phyloP scores from a whole-genome alignment of 805 yeast species.

The Saccharomycopsis fibuligera region DNA sequence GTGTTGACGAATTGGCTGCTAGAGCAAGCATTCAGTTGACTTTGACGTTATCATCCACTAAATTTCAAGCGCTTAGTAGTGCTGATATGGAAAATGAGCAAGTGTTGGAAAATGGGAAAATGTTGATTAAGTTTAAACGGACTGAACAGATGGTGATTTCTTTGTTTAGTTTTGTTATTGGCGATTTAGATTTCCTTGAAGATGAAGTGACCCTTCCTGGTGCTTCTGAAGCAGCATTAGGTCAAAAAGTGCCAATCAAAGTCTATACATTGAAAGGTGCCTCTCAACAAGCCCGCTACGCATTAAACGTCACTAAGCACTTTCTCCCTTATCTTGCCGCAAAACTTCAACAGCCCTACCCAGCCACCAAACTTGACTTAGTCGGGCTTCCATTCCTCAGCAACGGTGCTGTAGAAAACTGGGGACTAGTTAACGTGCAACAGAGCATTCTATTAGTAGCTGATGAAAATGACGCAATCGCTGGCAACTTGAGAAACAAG shows the following conservation, averaged over 20 bases:
- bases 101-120: constrained; percentile 25
- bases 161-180: constrained; percentile 60
- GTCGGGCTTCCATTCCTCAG: constrained; percentile 63
- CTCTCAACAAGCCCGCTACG: constrained; percentile 36
- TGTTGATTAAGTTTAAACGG: constrained; percentile 39
- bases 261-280: constrained; percentile 53
- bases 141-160: constrained; percentile 60
- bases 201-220: constrained; percentile 26
- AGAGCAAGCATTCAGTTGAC: constrained; percentile 48
- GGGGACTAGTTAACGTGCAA: constrained; percentile 60
- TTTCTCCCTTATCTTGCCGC: constrained; percentile 43
- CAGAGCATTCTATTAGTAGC: constrained; percentile 37
- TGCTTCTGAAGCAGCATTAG: background rate
- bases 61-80: constrained; percentile 48
- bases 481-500: constrained; percentile 17
- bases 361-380: constrained; percentile 59
- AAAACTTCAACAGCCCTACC: constrained; percentile 42
- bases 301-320: constrained; percentile 42
- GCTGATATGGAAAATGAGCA: constrained; percentile 31
- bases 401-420: constrained; percentile 80
- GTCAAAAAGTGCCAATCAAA: constrained; percentile 38
- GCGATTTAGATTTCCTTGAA: constrained; percentile 55
- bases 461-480: constrained; percentile 22
- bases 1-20: constrained; percentile 56
- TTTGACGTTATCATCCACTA: constrained; percentile 37